These are phyloP conservation scores for Phragmites australis DNA, from an alignment of 176 grass and related monocot genomes.

Conservation along the genomic window DNA sequence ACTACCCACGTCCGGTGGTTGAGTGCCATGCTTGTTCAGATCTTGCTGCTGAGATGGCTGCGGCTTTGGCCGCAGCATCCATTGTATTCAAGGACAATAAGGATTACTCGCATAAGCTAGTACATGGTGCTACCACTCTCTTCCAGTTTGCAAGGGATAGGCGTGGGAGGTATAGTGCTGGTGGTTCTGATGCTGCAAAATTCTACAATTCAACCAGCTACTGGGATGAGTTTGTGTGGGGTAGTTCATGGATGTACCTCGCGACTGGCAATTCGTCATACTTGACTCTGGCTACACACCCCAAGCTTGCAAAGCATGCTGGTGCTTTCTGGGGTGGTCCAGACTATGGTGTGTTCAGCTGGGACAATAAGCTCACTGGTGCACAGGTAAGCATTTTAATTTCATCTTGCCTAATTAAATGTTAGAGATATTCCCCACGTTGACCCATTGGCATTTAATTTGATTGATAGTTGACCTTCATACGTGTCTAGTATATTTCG, in stretches of 20 bases:
- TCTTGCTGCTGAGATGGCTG: constrained; percentile 89
- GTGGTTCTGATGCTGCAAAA: constrained; percentile 56
- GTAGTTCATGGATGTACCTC: constrained; percentile 89
- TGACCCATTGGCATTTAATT: constrained; percentile 26
- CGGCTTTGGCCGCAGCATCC: constrained; percentile 77
- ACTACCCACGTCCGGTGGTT: constrained; percentile 72
- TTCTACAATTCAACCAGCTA: constrained; percentile 96
- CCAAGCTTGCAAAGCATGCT: constrained; percentile 71
- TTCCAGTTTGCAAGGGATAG: constrained; percentile 78
- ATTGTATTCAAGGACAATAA: constrained; percentile 98
- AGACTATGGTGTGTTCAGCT: constrained; percentile 90
- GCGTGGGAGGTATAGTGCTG: constrained; percentile 53
- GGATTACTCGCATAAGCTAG: constrained; percentile 88
- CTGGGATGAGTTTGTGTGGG: constrained; percentile 93
- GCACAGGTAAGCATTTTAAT: constrained; percentile 61
- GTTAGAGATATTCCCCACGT: constrained; percentile 20
- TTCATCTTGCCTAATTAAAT: background rate
- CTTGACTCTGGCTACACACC: constrained; percentile 59
- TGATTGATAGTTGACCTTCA: constrained; percentile 15
- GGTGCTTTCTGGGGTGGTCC: constrained; percentile 72
- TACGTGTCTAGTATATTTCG: constrained; percentile 2
- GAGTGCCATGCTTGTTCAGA: constrained; percentile 74
- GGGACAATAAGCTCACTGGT: constrained; percentile 95
- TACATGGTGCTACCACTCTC: constrained; percentile 79
- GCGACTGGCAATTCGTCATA: constrained; percentile 89